phyloP scores from a whole-genome alignment of 345 rosid genomes.

The Anacardium occidentale region DNA sequence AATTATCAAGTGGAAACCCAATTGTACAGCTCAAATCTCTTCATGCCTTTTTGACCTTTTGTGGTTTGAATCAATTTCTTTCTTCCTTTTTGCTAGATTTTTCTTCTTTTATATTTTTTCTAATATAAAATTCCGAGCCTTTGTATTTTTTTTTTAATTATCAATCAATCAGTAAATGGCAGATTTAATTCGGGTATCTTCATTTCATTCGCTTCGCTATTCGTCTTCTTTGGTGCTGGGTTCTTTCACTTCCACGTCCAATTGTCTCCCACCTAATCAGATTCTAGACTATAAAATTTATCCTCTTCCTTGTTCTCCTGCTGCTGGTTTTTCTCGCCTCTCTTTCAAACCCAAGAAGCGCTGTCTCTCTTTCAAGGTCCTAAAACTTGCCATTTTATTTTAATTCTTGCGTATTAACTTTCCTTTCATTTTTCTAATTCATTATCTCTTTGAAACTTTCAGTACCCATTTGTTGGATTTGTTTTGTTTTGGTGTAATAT shows the following conservation, averaged over 20 bases:
- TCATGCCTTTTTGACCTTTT: not conserved
- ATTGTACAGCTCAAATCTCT: not conserved
- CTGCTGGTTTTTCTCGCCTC: constrained; percentile 31
- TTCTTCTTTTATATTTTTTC: not conserved
- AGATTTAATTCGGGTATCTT: constrained; percentile 49
- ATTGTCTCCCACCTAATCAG: constrained; percentile 25
- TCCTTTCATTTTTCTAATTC: not conserved
- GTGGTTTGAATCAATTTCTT: not conserved
- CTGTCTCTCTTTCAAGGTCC: constrained; percentile 51
- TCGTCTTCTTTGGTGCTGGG: constrained; percentile 35
- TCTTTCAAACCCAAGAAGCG: constrained; percentile 36
- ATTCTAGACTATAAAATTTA: constrained; percentile 37
- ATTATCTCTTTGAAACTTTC: not conserved
- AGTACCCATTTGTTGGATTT: constrained; percentile 12
- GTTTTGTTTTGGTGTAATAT: not conserved
- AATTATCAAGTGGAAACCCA: too few relatives aligned
- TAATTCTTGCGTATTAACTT: not conserved
- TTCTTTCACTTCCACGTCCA: constrained; percentile 36
- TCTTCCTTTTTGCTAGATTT: not conserved
- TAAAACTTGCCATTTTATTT: not conserved
- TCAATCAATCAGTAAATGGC: constrained; percentile 47
- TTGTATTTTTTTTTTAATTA: not conserved
- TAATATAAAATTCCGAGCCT: not conserved
- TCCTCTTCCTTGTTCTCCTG: constrained; percentile 30
- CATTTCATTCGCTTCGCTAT: constrained; percentile 40